Base-by-base conservation (phyloP, 2,329 filamentous ascomycete species). In the Fusarium albosuccineum region DNA sequence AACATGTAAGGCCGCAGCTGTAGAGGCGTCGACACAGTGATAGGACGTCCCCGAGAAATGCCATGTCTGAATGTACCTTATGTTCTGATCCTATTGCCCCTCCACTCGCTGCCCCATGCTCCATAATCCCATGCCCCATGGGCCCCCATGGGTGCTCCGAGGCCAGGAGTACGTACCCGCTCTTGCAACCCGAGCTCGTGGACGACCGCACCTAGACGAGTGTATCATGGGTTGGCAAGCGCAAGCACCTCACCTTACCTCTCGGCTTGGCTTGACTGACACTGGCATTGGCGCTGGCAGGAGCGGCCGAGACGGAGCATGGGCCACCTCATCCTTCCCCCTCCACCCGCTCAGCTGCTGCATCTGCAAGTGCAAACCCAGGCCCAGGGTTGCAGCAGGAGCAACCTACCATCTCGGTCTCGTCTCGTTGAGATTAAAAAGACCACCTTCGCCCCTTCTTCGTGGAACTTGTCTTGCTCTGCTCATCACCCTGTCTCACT, bases 341-440 rank as follows among this genome's bases (percentile, higher is more conserved):
- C 30, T 33, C 30, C 30, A 11, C 30, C 30, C 53, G 45, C 51
- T 42, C 44, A 46, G 34, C 11, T 48, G 30, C 17, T 40, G 37
- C 49, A 30, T 34, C 39, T 42, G 50, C 33, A 40, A 40, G 34
- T 33, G 26, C 29, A 42, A 22, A 39, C 37, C 14, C 37, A 40
- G 45, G 33, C 33, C 11, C 9, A 17, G 36, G 30, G 6, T 34
- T 13, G 9, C 7, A 41, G 22, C 30, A 34, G 30, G 39, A 29
- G 27, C 39, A 42, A 54, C 45, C 16, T 42, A 40, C 44, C 37
- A 50, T 54, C 60, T 44, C 22, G 22, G 22, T 22, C 57, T 37
- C 42, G 46, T 59, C 60, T 68, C 57, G 48, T 70, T 59, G 57
- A 66, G 62, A 72, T 72, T 73, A 72, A 72, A 72, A 70, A 70